Base-by-base conservation (phyloP, 768 basidiomycete species). In the Dentipellis sp. region DNA sequence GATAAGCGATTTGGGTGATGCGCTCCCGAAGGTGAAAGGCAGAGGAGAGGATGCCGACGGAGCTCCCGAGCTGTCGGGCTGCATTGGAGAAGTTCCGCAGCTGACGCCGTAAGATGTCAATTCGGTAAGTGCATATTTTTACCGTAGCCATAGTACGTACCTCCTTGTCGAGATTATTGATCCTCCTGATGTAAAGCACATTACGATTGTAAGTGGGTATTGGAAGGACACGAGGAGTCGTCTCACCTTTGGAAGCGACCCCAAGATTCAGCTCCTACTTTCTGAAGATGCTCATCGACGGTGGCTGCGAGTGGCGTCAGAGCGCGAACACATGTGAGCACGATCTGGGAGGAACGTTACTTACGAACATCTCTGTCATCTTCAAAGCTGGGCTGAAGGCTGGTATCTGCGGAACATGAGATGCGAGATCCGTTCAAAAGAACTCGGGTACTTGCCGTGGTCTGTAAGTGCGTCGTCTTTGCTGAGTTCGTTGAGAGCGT, bases 51-150 rank as follows among this genome's bases (percentile, higher is more conserved):
- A 90, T 86, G 7, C 84, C 86, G 19, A 88, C 84, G 5, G 86
- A 88, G 55, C 83, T 85, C 22, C 88, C 88, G 0, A 90, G 74
- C 64, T 87, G 87, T 38, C 86, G 81, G 19, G 85, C 79, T 11
- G 87, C 85, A 62, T 88, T 86, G 38, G 84, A 81, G 65, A 88
- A 88, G 66, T 84, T 86, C 48, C 85, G 78, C 14, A 90, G 76
- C 83, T 88, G 64, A n/a, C 53, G 1, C 52, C n/a, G 48, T 22
- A n/a, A 37, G 34, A 53, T 65, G 55, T 50, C 29, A 29, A 29
- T 29, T 29, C 29, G 29, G 29, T 6, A 29, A 29, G 29, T 29
- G 29, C 29, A 6, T 29, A 29, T 29, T 29, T 29, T 6, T 29
- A 29, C 6, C 29, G 29, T 29, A 55, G 29, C 16, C 35, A 55